A percentile compares a stretch with the other conserved stretches of the same genome.
phyloP scores from a whole-genome alignment of 164 flowering plant species.

The Platanus orientalis region DNA sequence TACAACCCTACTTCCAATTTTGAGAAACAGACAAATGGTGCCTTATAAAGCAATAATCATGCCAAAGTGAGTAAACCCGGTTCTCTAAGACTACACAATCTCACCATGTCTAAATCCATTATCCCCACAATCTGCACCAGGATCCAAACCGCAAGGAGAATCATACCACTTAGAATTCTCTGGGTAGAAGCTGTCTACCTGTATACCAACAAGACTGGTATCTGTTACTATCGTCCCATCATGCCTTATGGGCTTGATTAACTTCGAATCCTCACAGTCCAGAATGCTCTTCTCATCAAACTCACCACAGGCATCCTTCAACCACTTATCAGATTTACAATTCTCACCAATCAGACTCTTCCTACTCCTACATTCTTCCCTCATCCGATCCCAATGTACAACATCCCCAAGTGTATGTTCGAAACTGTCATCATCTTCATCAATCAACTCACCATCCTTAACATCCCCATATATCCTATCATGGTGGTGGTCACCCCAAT shows the following conservation, averaged over 20 bases:
- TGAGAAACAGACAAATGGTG: slow-evolving; percentile 23
- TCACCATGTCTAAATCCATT: slow-evolving; percentile 70
- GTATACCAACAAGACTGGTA: slow-evolving; percentile 76
- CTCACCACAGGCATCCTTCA: slow-evolving; percentile 56
- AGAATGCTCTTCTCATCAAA: slow-evolving; percentile 86
- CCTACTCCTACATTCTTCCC: slow-evolving; percentile 58
- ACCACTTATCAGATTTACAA: slow-evolving; percentile 84
- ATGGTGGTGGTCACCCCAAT: slow-evolving; percentile 72
- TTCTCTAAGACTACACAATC: slow-evolving; percentile 45
- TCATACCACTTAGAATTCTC: slow-evolving; percentile 96
- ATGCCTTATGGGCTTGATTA: slow-evolving; percentile 76
- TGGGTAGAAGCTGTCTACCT: slow-evolving; percentile 81
- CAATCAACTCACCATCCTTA: slow-evolving; percentile 72
- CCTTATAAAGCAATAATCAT: slow-evolving; percentile 21
- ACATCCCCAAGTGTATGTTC: slow-evolving; percentile 69
- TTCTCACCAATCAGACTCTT: slow-evolving; percentile 63
- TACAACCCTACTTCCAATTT: slow-evolving; percentile 50
- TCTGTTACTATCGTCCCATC: slow-evolving; percentile 64
- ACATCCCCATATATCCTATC: slow-evolving; percentile 64
- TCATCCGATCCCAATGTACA: slow-evolving; percentile 76
- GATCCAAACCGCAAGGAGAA: slow-evolving; percentile 84
- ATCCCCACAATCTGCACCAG: slow-evolving; percentile 72
- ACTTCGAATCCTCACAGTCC: slow-evolving; percentile 73
- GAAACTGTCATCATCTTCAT: slow-evolving; percentile 92
- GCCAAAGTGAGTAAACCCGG: slow-evolving; percentile 31